phyloP scores from a whole-genome alignment of 2,329 filamentous ascomycete genomes.

The Graphilbum sp. region DNA sequence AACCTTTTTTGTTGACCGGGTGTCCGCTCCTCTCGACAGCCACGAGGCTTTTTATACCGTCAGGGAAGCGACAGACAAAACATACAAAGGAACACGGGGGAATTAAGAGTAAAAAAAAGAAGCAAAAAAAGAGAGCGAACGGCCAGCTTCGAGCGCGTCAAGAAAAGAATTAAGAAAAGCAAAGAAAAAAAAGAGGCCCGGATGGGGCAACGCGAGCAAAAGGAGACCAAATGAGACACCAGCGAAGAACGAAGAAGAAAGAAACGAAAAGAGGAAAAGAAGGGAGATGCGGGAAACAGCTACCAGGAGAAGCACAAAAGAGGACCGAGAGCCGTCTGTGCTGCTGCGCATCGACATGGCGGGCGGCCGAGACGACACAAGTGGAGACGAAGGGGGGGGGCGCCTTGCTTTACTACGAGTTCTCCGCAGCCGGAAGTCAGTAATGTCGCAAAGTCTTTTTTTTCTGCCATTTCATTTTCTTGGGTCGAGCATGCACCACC shows the following conservation, averaged over 20 bases:
- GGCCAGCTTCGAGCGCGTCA: slow-evolving; percentile 41
- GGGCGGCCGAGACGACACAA: no score
- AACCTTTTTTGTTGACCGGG: no score
- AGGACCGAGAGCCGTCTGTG: no score
- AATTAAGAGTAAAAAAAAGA: slow-evolving; percentile 2
- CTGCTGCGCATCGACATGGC: no score
- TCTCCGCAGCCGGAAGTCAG: no score
- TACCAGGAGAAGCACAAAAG: not conserved
- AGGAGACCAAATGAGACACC: not conserved
- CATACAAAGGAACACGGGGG: slow-evolving; percentile 12
- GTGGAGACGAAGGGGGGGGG: no score
- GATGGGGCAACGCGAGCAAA: not conserved
- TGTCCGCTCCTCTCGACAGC: no score
- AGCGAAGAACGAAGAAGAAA: not conserved
- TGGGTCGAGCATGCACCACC: no score
- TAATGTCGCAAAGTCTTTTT: no score
- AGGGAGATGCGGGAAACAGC: not conserved
- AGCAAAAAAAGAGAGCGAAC: slow-evolving; percentile 29
- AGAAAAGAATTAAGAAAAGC: slow-evolving; percentile 13
- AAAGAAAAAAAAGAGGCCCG: not conserved
- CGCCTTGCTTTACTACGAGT: no score
- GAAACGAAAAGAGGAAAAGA: not conserved
- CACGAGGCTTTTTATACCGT: not conserved
- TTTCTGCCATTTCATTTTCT: no score
- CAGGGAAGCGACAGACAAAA: slow-evolving; percentile 3